phyloP scores from a whole-genome alignment of 75 land plant genomes.

The Adiantum capillusveneris region DNA sequence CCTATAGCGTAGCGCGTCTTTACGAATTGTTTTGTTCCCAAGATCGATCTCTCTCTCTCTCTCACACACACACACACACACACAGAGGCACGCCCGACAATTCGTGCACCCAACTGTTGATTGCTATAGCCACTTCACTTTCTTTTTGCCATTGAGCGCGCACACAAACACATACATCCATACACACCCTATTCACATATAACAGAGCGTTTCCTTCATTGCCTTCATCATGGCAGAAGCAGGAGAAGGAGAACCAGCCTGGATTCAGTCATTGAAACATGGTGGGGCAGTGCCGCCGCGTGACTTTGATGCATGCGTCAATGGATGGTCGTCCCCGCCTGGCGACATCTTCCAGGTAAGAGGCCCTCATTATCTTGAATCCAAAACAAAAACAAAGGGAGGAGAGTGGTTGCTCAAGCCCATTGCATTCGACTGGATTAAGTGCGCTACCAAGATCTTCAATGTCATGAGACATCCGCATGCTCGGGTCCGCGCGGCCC shows the following conservation, averaged over 20 bases:
- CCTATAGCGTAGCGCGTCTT: too few species aligned
- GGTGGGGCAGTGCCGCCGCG: constrained; percentile 62
- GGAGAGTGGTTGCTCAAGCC: constrained; percentile 84
- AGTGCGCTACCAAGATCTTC: constrained; percentile 51
- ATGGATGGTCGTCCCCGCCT: constrained; percentile 87
- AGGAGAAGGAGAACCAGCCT: constrained; percentile 23
- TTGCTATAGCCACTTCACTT: too few species aligned
- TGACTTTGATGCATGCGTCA: constrained; percentile 56
- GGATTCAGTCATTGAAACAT: constrained; percentile 55
- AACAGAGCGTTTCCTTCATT: too few species aligned
- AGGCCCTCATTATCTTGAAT: constrained; percentile 77
- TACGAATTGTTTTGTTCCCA: too few species aligned
- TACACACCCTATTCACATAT: too few species aligned
- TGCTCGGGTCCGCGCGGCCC: constrained; percentile 52
- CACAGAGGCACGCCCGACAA: too few species aligned
- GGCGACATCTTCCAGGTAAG: constrained; percentile 76
- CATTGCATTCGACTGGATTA: constrained; percentile 92
- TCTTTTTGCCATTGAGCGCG: too few species aligned
- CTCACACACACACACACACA: too few species aligned
- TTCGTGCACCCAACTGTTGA: too few species aligned
- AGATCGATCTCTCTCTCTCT: too few species aligned
- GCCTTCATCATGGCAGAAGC: too few species aligned
- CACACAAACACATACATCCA: too few species aligned
- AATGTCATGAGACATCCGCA: constrained; percentile 59
- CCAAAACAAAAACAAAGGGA: constrained; percentile 62